phyloP scores from a whole-genome alignment of 805 yeast genomes.

The Candida silvicultrix region DNA sequence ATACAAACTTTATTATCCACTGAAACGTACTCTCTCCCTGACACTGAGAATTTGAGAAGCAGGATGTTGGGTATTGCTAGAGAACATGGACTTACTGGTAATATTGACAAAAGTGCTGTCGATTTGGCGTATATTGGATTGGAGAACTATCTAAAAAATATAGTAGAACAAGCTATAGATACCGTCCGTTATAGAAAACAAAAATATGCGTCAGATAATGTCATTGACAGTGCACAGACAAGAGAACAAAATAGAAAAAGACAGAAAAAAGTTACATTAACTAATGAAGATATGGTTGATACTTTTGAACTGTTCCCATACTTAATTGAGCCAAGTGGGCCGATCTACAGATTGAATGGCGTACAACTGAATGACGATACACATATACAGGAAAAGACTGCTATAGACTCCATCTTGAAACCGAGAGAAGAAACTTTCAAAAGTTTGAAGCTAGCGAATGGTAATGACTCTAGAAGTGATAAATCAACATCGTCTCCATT shows the following conservation, averaged over 20 bases:
- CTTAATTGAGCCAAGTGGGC: slow-evolving; percentile 62
- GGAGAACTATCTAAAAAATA: slow-evolving; percentile 69
- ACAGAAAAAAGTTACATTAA: slow-evolving; percentile 35
- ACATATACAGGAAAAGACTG: slow-evolving; percentile 18
- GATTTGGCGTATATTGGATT: slow-evolving; percentile 76
- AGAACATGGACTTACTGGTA: slow-evolving; percentile 84
- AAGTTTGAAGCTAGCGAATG: background rate
- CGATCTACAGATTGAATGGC: slow-evolving; percentile 42
- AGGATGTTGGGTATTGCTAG: slow-evolving; percentile 78
- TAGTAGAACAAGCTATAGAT: slow-evolving; percentile 71
- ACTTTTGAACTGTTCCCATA: slow-evolving; percentile 61
- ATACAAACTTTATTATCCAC: slow-evolving; percentile 74
- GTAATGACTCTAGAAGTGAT: background rate
- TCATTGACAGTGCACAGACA: background rate
- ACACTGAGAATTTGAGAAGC: slow-evolving; percentile 56
- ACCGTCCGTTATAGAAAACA: slow-evolving; percentile 56
- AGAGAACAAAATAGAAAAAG: slow-evolving; percentile 1
- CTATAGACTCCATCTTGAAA: slow-evolving; percentile 14
- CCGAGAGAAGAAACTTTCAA: slow-evolving; percentile 7
- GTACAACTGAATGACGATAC: slow-evolving; percentile 49
- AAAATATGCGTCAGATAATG: slow-evolving; percentile 30
- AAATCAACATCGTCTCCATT: background rate
- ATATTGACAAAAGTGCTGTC: slow-evolving; percentile 69
- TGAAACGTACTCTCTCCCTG: slow-evolving; percentile 80
- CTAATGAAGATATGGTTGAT: slow-evolving; percentile 62